phyloP scores from a whole-genome alignment of 805 yeast species.

The Peterozyma toletana region DNA sequence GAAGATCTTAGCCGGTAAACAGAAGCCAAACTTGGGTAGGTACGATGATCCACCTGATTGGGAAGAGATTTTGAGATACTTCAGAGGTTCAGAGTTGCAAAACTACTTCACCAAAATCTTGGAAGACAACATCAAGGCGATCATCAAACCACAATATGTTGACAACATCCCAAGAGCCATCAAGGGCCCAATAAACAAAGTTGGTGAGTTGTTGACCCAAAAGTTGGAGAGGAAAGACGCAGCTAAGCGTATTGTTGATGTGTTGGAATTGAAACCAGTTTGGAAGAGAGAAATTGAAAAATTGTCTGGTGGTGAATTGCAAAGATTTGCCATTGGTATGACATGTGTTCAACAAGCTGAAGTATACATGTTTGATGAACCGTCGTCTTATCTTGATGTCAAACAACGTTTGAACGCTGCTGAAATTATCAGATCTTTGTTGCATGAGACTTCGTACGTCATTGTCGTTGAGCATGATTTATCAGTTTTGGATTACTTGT shows the following conservation, averaged over 20 bases:
- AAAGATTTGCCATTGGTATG: constrained; percentile 97
- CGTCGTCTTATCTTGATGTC: constrained; percentile 96
- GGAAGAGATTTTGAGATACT: constrained; percentile 85
- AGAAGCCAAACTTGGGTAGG: constrained; percentile 92
- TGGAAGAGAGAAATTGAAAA: constrained; percentile 82
- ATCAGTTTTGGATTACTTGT: constrained; percentile 92
- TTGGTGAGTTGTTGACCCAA: constrained; percentile 73
- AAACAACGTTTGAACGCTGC: constrained; percentile 99
- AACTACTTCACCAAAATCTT: constrained; percentile 90
- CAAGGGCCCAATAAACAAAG: constrained; percentile 81
- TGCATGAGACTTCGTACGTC: constrained; percentile 72
- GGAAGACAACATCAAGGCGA: constrained; percentile 93
- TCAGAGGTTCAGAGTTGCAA: constrained; percentile 96
- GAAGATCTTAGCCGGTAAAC: constrained; percentile 94
- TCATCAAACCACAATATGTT: constrained; percentile 97
- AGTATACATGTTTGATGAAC: constrained; percentile 99
- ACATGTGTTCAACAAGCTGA: constrained; percentile 92
- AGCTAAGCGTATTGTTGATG: constrained; percentile 57
- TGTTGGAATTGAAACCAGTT: constrained; percentile 70
- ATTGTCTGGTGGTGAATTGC: constrained; percentile 97
- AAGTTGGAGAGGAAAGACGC: constrained; percentile 67
- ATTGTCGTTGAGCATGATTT: constrained; percentile 98
- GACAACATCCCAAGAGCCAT: constrained; percentile 96
- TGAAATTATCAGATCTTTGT: constrained; percentile 79
- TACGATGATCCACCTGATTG: constrained; percentile 97